Percentiles rank a stretch among this genome's conserved stretches.
Evolutionary conservation across 2,329 filamentous ascomycete species (phyloP).

Genomic region (Calonectria henricotiae): DNA sequence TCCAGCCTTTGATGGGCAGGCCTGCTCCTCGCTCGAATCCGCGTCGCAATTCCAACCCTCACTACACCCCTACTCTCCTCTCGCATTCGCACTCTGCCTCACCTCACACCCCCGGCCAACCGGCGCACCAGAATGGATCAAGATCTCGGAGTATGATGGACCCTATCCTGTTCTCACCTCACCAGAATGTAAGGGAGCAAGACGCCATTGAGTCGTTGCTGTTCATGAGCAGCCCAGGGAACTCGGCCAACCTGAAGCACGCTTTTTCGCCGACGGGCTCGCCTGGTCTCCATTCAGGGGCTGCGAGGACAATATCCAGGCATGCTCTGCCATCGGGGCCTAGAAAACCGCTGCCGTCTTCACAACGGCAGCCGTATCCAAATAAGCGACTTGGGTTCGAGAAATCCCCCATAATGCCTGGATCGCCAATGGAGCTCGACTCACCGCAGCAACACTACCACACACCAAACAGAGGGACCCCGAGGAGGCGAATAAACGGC

Average conservation of each 20-base stretch:
- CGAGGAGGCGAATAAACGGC: slow-evolving; percentile 64
- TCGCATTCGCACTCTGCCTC: slow-evolving; percentile 67
- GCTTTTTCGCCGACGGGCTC: slow-evolving; percentile 65
- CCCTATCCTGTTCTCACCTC: slow-evolving; percentile 76
- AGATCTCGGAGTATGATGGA: slow-evolving; percentile 60
- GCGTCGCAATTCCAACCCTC: slow-evolving; percentile 68
- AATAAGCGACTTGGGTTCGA: slow-evolving; percentile 67
- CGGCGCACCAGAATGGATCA: slow-evolving; percentile 53
- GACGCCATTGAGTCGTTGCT: slow-evolving; percentile 86
- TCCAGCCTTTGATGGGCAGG: slow-evolving; percentile 65
- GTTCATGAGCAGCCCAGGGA: slow-evolving; percentile 86
- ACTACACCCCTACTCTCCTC: slow-evolving; percentile 67
- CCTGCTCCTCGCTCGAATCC: slow-evolving; percentile 58
- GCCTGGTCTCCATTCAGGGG: slow-evolving; percentile 51
- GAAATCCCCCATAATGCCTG: slow-evolving; percentile 60
- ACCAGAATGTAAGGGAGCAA: slow-evolving; percentile 79
- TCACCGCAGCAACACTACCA: slow-evolving; percentile 55
- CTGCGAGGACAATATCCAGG: slow-evolving; percentile 46
- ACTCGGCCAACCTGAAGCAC: slow-evolving; percentile 76
- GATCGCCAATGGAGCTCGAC: slow-evolving; percentile 67
- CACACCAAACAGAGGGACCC: slow-evolving; percentile 57
- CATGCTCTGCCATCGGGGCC: slow-evolving; percentile 66
- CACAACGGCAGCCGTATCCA: slow-evolving; percentile 62
- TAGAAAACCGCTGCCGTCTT: slow-evolving; percentile 69
- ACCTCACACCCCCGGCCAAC: slow-evolving; percentile 62